Conservation (phyloP, 2,329 filamentous ascomycete species). For the Neofusicoccum kwambonambiense region DNA sequence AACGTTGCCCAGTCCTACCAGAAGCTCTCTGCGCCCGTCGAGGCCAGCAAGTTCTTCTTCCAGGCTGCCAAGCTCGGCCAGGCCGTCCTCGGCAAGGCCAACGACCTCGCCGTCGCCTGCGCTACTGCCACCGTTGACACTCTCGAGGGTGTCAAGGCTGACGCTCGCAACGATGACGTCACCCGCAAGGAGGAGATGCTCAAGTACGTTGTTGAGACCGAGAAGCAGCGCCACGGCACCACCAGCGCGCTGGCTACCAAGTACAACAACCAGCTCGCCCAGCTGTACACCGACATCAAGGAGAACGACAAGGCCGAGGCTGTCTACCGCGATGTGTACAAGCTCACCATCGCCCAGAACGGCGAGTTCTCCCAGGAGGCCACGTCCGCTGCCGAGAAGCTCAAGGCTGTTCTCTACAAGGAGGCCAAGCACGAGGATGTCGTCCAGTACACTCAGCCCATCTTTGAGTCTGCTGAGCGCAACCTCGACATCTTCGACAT, state of each 20-base stretch:
- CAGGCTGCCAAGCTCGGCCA: conserved; percentile 27
- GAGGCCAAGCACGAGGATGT: conserved; percentile 17
- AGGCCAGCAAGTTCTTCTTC: conserved; percentile 40
- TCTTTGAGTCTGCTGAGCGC: conserved; percentile 17
- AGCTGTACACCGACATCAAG: conserved; percentile 26
- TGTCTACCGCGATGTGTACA: conserved; percentile 27
- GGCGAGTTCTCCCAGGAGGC: conserved; percentile 28
- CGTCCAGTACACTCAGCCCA: conserved; percentile 18
- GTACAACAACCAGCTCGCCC: conserved; percentile 26
- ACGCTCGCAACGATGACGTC: conserved; percentile 20
- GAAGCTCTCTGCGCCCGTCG: conserved; percentile 21
- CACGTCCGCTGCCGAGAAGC: conserved; percentile 22
- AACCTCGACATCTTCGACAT: conserved; percentile 19
- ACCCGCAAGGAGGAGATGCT: conserved; percentile 26
- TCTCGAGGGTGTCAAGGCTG: conserved; percentile 9
- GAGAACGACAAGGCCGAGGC: conserved; percentile 25
- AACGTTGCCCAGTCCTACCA: conserved; percentile 18
- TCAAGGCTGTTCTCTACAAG: conserved; percentile 24
- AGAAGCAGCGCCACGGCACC: conserved; percentile 22
- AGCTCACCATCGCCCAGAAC: conserved; percentile 23
- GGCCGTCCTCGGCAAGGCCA: conserved; percentile 15
- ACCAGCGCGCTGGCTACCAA: conserved; percentile 21
- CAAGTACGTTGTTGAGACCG: conserved; percentile 25
- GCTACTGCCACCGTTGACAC: conserved; percentile 19
- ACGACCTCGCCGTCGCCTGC: conserved; percentile 14